A percentile compares a stretch with the other conserved stretches of the same genome.
phyloP scores from a whole-genome alignment of 306 rosid genomes.

The Quillaja saponaria region DNA sequence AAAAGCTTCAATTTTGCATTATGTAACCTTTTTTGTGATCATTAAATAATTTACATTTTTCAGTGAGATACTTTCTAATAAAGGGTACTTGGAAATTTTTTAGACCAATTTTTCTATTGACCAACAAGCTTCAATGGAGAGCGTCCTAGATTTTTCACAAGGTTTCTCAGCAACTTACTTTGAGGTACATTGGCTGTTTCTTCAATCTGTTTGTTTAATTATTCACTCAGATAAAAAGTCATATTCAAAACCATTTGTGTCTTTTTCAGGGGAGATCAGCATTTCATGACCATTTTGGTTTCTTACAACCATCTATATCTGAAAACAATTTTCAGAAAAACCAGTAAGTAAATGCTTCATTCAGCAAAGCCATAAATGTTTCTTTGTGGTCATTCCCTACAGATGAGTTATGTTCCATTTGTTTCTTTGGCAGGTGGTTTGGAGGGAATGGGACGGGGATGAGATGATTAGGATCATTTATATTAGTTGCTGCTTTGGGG shows the following conservation, averaged over 20 bases:
- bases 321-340: constrained; percentile 57
- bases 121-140: constrained; percentile 53
- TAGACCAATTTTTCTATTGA: constrained; percentile 51
- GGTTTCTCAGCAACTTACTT: constrained; percentile 79
- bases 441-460: constrained; percentile 52
- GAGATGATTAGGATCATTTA: constrained; percentile 32
- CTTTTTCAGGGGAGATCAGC: constrained; percentile 67
- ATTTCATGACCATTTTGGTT: constrained; percentile 62
- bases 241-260: constrained; percentile 15
- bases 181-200: constrained; percentile 49
- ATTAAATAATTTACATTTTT: too few relatives aligned
- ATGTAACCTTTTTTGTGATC: not conserved
- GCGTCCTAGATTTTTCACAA: constrained; percentile 66
- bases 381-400: constrained; percentile 1
- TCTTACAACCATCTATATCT: constrained; percentile 55
- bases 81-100: constrained; percentile 18
- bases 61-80: too few relatives aligned
- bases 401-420: constrained; percentile 10
- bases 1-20: not conserved
- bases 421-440: constrained; percentile 60
- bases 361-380: not conserved
- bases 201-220: not conserved
- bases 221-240: constrained; percentile 12
- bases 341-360: constrained; percentile 46
- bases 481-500: constrained; percentile 33